Base-by-base conservation (phyloP, 202 grass and related monocot species). In the Cymbopogon flexuosus region DNA sequence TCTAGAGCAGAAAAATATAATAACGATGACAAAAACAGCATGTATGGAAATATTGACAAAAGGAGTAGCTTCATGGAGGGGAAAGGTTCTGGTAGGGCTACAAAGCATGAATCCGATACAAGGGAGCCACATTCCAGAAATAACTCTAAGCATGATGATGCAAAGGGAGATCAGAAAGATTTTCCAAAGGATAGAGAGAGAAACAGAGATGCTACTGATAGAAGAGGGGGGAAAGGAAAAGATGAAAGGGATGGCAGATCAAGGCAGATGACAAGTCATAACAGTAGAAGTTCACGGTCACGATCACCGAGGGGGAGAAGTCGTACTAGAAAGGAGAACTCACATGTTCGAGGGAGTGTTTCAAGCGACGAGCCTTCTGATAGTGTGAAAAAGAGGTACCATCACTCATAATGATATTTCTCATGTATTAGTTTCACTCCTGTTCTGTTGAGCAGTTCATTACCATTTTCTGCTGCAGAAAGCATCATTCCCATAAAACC, bases 361-460 rank as follows among this genome's bases (percentile, higher is more conserved):
- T 86, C 85, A 62, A 90, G 85, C 73, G 88, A 90, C 6, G 94
- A 97, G 39, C 89, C 83, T 88, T 91, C 85, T 72, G 96, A 95
- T 30, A 85, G 70, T 81, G 60, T 57, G 49, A 97, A 91, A 87
- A 95, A 67, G 83, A 89, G 89, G 89, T 95, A 75, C 54, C 43
- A 8, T 56, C 51, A 81, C 46, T 56, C 45, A 8, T 65, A 34
- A 54, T 10, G 3, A 36, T 87, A 40, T 79, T 81, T 70, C 31
- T 0, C 52, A 49, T 56, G 10, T 67, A 46, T 89, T 54, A 79
- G 7, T 81, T 87, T 15, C 16, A 34, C 27, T 61, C 18, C 36
- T 70, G 18, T 82, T 30, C 56, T 81, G 23, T 19, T 83, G 36
- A 89, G 65, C 33, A 42, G 11, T 88, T 52, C 33, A 54, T 78